Evolutionary conservation across 2,329 filamentous ascomycete genomes (phyloP).

Genomic region (Monosporascus sp.): DNA sequence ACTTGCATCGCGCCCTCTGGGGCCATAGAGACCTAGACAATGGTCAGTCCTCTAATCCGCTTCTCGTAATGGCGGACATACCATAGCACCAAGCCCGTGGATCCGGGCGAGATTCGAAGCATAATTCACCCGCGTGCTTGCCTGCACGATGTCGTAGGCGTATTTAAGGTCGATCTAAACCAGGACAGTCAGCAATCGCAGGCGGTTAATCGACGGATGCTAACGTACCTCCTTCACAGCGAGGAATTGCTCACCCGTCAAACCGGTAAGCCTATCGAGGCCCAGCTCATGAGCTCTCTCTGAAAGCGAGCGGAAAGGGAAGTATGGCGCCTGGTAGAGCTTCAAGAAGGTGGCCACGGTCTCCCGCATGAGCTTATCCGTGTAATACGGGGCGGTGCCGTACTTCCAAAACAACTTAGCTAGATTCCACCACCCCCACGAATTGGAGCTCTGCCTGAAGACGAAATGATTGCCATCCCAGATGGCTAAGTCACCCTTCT

Average conservation of each 20-base stretch:
- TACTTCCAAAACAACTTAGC: constrained; percentile 82
- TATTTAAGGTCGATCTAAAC: not conserved
- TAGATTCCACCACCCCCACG: constrained; percentile 72
- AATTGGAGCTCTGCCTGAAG: constrained; percentile 55
- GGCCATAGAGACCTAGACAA: constrained; percentile 68
- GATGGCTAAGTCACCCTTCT: constrained; percentile 62
- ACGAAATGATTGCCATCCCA: constrained; percentile 81
- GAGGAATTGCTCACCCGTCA: constrained; percentile 72
- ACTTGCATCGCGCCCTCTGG: constrained; percentile 78
- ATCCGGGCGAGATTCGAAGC: constrained; percentile 82
- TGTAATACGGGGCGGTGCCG: constrained; percentile 70
- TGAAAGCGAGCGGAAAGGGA: constrained; percentile 77
- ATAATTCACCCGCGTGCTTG: constrained; percentile 90
- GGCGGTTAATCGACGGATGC: not conserved
- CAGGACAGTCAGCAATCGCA: not conserved
- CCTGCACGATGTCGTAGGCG: constrained; percentile 78
- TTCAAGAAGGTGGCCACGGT: constrained; percentile 70
- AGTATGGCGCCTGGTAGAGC: constrained; percentile 76
- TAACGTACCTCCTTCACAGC: constrained; percentile 51
- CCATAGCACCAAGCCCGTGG: constrained; percentile 85
- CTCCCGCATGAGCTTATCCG: constrained; percentile 65
- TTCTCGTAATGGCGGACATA: constrained; percentile 19
- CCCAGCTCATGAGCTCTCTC: constrained; percentile 63
- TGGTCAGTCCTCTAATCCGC: not conserved
- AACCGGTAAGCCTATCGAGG: constrained; percentile 58